These are phyloP conservation scores for Phytopythium cucurbitacearum DNA, from an alignment of 352 stramenopile genomes.

Conservation along the genomic window DNA sequence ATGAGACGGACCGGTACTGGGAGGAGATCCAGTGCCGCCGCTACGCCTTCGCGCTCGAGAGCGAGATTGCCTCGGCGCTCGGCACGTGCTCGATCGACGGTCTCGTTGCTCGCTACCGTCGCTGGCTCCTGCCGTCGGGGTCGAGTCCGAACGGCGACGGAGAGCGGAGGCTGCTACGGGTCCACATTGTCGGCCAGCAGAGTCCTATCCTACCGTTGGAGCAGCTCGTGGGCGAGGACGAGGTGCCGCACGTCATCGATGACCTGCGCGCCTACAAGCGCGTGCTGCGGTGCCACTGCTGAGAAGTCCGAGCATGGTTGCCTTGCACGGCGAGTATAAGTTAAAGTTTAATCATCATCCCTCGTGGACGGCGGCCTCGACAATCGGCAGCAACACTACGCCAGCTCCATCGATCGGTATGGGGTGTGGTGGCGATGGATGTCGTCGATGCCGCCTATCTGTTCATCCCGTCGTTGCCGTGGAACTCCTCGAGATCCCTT, in stretches of 20 bases:
- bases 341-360: no score
- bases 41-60: slow-evolving; percentile 58
- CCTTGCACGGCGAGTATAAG: no score
- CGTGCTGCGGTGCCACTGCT: slow-evolving; percentile 49
- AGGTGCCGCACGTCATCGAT: slow-evolving; percentile 49
- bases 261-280: slow-evolving; percentile 60
- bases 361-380: no score
- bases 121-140: slow-evolving; percentile 36
- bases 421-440: no score
- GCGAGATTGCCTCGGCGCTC: slow-evolving; percentile 36
- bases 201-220: slow-evolving; percentile 64
- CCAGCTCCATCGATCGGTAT: no score
- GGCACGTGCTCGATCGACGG: slow-evolving; percentile 32
- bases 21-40: slow-evolving; percentile 63
- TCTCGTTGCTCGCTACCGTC: slow-evolving; percentile 38
- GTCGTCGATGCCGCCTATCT: background rate
- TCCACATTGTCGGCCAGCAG: slow-evolving; percentile 69
- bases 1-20: slow-evolving; percentile 69
- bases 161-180: slow-evolving; percentile 31
- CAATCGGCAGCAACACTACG: no score
- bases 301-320: background rate
- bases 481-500: slow-evolving; percentile 59
- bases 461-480: slow-evolving; percentile 11
- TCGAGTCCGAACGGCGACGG: slow-evolving; percentile 1
- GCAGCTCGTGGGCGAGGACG: slow-evolving; percentile 37